phyloP scores from a whole-genome alignment of 805 yeast species.

The Yarrowia sp. region DNA sequence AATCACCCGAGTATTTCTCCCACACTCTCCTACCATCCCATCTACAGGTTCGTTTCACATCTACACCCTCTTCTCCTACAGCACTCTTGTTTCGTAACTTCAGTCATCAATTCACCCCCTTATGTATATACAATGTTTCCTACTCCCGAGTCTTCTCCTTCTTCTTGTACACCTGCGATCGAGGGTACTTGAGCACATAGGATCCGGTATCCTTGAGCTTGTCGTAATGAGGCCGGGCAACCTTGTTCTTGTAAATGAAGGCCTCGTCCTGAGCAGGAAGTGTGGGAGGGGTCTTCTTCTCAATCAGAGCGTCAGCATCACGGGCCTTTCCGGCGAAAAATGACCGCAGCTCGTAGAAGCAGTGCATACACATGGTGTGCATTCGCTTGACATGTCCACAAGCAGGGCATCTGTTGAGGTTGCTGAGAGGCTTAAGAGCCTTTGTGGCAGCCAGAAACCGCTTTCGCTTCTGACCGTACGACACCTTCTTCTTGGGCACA shows the following conservation, averaged over 20 bases:
- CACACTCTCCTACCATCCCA: too few relatives aligned
- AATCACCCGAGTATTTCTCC: too few relatives aligned
- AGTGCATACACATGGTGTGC: conserved; percentile 88
- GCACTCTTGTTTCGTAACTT: neutral
- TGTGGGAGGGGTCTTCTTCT: conserved; percentile 28
- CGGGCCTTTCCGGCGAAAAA: conserved; percentile 53
- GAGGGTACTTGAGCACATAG: conserved; percentile 17
- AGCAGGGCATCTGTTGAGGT: conserved; percentile 87
- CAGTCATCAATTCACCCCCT: neutral
- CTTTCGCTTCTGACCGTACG: conserved; percentile 81
- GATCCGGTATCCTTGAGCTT: conserved; percentile 15
- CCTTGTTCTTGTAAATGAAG: conserved; percentile 36
- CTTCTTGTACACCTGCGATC: conserved; percentile 16
- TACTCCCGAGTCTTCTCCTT: neutral
- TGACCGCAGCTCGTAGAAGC: conserved; percentile 76
- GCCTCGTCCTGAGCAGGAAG: conserved; percentile 31
- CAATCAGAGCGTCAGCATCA: conserved; percentile 29
- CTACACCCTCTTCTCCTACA: neutral
- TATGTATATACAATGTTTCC: neutral
- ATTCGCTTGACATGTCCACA: conserved; percentile 92
- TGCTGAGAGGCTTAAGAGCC: conserved; percentile 70
- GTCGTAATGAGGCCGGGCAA: conserved; percentile 31
- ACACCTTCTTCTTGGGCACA: conserved; percentile 90
- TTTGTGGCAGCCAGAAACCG: conserved; percentile 79
- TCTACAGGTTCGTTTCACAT: too few relatives aligned